These are phyloP conservation scores for Euphorbia celastroides DNA, from an alignment of 441 rosid genomes.

Conservation along the genomic window DNA sequence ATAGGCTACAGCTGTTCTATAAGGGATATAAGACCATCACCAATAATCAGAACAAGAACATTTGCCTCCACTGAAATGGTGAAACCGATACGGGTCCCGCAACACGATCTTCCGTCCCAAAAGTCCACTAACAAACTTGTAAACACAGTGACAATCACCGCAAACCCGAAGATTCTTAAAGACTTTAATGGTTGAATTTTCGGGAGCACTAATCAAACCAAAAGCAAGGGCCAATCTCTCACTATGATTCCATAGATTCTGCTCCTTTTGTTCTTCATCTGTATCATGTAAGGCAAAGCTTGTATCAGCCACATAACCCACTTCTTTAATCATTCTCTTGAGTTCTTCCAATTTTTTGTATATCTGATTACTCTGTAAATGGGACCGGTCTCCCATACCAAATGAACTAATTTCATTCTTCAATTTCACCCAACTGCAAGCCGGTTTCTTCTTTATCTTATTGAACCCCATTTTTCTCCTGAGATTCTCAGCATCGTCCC, in stretches of 20 bases:
- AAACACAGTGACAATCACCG: slow-evolving; percentile 73
- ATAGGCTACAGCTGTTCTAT: neutral
- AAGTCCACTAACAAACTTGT: slow-evolving; percentile 56
- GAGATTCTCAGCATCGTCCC: slow-evolving; percentile 66
- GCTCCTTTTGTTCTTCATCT: slow-evolving; percentile 85
- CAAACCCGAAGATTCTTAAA: slow-evolving; percentile 87
- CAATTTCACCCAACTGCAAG: slow-evolving; percentile 88
- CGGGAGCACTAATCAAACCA: slow-evolving; percentile 57
- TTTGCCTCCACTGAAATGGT: slow-evolving; percentile 59
- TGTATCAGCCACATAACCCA: slow-evolving; percentile 70
- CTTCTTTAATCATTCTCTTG: slow-evolving; percentile 67
- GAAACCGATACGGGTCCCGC: slow-evolving; percentile 72
- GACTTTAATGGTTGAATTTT: slow-evolving; percentile 47
- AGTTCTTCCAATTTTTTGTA: slow-evolving; percentile 64
- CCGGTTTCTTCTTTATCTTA: slow-evolving; percentile 72
- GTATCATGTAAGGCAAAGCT: slow-evolving; percentile 76
- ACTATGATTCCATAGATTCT: slow-evolving; percentile 79
- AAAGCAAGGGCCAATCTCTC: slow-evolving; percentile 84
- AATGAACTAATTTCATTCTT: slow-evolving; percentile 50
- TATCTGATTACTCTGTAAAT: slow-evolving; percentile 49
- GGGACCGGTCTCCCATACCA: slow-evolving; percentile 68
- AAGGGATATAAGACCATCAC: slow-evolving; percentile 26
- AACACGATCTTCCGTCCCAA: slow-evolving; percentile 41
- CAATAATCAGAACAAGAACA: slow-evolving; percentile 79
- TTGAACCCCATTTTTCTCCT: slow-evolving; percentile 67